A percentile compares a stretch with the other conserved stretches of the same genome.
phyloP scores from a whole-genome alignment of 202 grass and related monocot genomes.

The Schoenoplectus tabernaemontani region DNA sequence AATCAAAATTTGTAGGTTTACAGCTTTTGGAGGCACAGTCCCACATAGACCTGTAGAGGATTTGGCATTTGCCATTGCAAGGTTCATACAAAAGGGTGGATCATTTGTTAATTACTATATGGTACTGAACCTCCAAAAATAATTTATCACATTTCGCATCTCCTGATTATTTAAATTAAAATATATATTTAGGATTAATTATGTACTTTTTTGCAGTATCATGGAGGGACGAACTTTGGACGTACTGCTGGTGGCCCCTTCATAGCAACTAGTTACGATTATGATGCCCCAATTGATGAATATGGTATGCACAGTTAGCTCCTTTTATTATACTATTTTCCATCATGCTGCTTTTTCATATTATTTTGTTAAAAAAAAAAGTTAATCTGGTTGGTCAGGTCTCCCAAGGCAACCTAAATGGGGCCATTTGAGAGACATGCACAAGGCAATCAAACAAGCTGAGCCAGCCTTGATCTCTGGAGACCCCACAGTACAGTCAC shows the following conservation, averaged over 20 bases:
- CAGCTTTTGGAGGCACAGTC: conserved; percentile 77
- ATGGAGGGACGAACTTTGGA: conserved; percentile 95
- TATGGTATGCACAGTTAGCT: conserved; percentile 36
- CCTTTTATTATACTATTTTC: not conserved
- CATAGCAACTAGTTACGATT: conserved; percentile 96
- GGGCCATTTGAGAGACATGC: conserved; percentile 81
- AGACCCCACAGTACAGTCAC: conserved; percentile 46
- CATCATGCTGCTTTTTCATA: not conserved
- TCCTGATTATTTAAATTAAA: not conserved
- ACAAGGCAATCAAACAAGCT: conserved; percentile 89
- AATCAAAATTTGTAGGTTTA: conserved; percentile 55
- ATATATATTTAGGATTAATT: conserved; percentile 19
- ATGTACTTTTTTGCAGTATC: conserved; percentile 49
- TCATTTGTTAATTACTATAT: conserved; percentile 99
- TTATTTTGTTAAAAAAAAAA: conserved; percentile 1
- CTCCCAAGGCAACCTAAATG: conserved; percentile 83
- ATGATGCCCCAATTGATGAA: conserved; percentile 94
- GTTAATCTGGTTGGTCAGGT: conserved; percentile 32
- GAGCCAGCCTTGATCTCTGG: conserved; percentile 65
- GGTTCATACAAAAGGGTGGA: conserved; percentile 94
- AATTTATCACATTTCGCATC: not conserved
- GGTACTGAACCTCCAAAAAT: conserved; percentile 36
- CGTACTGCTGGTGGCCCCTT: conserved; percentile 86
- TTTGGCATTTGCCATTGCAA: conserved; percentile 84
- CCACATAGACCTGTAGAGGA: conserved; percentile 89